phyloP scores from a whole-genome alignment of 768 basidiomycete species.

The Tulasnella sp. region DNA sequence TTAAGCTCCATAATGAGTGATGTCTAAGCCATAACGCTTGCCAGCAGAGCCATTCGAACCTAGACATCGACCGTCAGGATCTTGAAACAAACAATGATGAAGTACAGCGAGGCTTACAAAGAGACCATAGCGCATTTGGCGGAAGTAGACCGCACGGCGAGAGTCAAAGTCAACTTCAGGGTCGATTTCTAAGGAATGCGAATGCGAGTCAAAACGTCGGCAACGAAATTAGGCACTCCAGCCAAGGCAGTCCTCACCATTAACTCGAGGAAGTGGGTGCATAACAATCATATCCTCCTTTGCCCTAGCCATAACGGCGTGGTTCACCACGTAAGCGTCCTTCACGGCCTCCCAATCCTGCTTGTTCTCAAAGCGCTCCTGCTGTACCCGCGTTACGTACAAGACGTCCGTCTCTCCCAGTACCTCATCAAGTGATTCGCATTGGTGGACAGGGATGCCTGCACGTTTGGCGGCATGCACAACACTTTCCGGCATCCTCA shows the following conservation, averaged over 20 bases:
- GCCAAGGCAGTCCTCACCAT: constrained; percentile 39
- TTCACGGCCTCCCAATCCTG: constrained; percentile 84
- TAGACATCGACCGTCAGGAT: constrained; percentile 20
- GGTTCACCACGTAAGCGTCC: constrained; percentile 86
- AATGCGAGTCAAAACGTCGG: background rate
- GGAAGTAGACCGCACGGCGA: constrained; percentile 90
- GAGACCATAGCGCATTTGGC: constrained; percentile 96
- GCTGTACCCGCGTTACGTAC: constrained; percentile 93
- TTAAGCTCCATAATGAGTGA: background rate
- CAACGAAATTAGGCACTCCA: background rate
- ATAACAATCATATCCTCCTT: constrained; percentile 98
- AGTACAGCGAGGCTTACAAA: constrained; percentile 51
- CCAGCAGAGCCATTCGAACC: constrained; percentile 74
- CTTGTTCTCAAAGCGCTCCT: constrained; percentile 77
- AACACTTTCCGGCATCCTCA: constrained; percentile 83
- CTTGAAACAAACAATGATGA: background rate
- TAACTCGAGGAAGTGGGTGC: constrained; percentile 95
- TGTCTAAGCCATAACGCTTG: constrained; percentile 43
- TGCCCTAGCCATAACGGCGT: constrained; percentile 82
- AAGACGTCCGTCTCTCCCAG: constrained; percentile 89
- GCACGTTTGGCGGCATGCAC: constrained; percentile 75
- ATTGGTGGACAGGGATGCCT: constrained; percentile 64
- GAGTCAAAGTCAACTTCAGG: constrained; percentile 97
- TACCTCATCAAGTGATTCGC: constrained; percentile 85
- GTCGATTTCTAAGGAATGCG: constrained; percentile 74